A percentile compares a stretch with the other conserved stretches of the same genome.
Conservation (phyloP, 2,329 filamentous ascomycete species). For the Myriosclerotinia curreyana region DNA sequence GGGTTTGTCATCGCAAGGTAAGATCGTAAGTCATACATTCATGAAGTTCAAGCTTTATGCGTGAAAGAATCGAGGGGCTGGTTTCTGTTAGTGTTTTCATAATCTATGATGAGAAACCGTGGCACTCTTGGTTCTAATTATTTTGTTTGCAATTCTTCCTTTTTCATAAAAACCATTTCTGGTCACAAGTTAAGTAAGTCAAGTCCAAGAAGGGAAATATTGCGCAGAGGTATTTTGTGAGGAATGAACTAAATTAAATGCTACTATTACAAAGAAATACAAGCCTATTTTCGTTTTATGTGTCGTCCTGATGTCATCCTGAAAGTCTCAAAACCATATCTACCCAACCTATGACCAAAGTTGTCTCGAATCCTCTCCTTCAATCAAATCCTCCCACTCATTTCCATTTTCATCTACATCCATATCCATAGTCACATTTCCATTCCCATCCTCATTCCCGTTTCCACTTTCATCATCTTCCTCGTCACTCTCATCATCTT, state of each 20-base stretch:
- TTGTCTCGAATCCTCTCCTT: too few species aligned
- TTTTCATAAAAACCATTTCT: not conserved
- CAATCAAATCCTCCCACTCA: too few species aligned
- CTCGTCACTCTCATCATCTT: not conserved
- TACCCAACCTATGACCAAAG: not conserved
- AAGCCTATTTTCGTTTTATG: not conserved
- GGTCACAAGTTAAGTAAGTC: not conserved
- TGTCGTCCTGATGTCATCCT: not conserved
- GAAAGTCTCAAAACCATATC: not conserved
- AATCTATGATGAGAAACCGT: too few species aligned
- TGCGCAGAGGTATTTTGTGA: too few species aligned
- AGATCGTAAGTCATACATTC: too few species aligned
- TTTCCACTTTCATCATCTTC: too few species aligned
- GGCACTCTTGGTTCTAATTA: too few species aligned
- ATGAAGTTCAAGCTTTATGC: too few species aligned
- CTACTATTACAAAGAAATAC: not conserved
- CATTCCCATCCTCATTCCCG: not conserved
- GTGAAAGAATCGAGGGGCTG: too few species aligned
- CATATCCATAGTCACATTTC: not conserved
- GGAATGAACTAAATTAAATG: not conserved
- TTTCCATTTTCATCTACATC: not conserved
- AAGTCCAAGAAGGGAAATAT: not conserved
- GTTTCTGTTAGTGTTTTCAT: not conserved
- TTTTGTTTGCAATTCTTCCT: too few species aligned
- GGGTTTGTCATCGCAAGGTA: too few species aligned